Evolutionary conservation across 2,329 filamentous ascomycete genomes (phyloP).

Genomic region (Diaporthe vaccinii): DNA sequence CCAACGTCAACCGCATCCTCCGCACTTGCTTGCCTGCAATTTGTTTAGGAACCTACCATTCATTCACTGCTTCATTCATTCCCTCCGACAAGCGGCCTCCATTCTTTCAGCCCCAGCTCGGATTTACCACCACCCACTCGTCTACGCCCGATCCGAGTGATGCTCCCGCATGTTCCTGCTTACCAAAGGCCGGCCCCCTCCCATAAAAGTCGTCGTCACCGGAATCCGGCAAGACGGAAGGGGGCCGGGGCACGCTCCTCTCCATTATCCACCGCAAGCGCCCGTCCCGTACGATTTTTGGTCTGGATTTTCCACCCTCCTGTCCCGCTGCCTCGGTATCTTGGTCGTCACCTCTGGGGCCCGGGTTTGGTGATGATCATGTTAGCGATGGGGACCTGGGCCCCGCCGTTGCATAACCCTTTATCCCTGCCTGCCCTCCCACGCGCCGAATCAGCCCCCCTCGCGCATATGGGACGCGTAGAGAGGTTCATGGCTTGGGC

Average conservation of each 20-base stretch:
- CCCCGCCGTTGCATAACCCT: constrained; percentile 3
- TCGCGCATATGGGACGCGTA: constrained; percentile 4
- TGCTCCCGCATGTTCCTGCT: background rate
- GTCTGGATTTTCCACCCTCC: background rate
- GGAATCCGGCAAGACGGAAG: constrained; percentile 19
- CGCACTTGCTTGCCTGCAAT: too few relatives aligned
- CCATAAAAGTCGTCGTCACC: constrained; percentile 12
- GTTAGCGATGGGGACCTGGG: too few relatives aligned
- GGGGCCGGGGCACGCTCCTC: background rate
- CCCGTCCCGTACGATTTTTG: background rate
- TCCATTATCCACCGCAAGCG: constrained; percentile 13
- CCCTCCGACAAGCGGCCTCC: background rate
- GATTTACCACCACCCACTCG: background rate
- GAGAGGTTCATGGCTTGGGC: background rate
- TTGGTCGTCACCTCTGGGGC: constrained; percentile 4
- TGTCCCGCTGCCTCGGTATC: constrained; percentile 1
- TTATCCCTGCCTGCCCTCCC: background rate
- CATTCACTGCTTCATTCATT: background rate
- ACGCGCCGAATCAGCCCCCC: background rate
- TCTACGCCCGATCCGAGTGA: background rate
- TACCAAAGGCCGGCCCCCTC: background rate
- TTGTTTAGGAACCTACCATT: background rate
- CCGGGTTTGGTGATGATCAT: background rate
- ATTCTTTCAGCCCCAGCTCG: background rate
- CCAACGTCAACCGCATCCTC: too few relatives aligned